Base-by-base conservation (phyloP, 163 green algal species). In the Scenedesmus sp. region DNA sequence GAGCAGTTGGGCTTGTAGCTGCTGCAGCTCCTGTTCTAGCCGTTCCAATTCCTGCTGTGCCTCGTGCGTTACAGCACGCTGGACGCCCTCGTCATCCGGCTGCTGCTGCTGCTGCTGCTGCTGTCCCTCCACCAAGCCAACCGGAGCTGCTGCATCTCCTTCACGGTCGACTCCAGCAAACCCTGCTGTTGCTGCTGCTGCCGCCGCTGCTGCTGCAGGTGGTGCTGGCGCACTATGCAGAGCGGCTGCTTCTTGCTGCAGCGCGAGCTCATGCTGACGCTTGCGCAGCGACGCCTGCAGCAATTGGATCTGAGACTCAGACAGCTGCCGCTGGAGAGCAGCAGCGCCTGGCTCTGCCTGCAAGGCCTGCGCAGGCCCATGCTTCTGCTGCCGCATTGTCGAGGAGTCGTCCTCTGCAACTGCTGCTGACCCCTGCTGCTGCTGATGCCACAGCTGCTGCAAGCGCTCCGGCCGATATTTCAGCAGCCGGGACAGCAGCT, bases 21-120 rank as follows among this genome's bases (percentile, higher is more conserved):
- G 42, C 78, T 59, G 42, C 78, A 59, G 42, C 78, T 84, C 78
- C 43, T 53, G 43, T 22, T 53, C 22, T 24, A 84, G 42, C 13
- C 40, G 33, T 13, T 84, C 40, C 10, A 84, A 24, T 7, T 53
- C 42, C 78, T 59, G 42, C 40, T 84, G 42, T n/a, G 78, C 78
- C 12, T 84, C 35, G 6, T 10, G 5, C 56, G 78, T 84, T 51
- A 35, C 37, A 4, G 6, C 65, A 40, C 6, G 65, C 65, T 76
- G 65, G 9, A 76, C 5, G 30, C 65, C 30, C 4, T 51, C 42
- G 6, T 59, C 78, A 35, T 53, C 78, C 22, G 53, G 35, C 30
- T 53, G 12, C 37, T 84, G 78, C 78, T 84, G 78, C 78, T 59
- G 78, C 78, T 84, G 78, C 78, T 84, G 43, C 3, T 53, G 42